Conservation (phyloP, 768 basidiomycete species). For the Termitomyces sp. region DNA sequence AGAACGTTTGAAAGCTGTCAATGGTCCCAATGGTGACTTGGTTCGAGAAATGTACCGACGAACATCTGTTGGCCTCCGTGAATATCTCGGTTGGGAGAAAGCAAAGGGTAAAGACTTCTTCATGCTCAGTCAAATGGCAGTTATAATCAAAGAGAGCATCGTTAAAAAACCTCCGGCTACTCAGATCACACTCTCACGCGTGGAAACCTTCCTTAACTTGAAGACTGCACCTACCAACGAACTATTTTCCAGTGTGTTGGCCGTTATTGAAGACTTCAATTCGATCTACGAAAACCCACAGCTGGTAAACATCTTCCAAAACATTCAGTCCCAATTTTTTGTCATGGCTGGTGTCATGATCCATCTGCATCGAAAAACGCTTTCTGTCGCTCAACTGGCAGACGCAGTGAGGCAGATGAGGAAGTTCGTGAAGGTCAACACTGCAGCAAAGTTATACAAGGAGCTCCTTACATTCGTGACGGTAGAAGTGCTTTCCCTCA, state of each 20-base stretch:
- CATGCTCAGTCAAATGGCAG: slow-evolving; percentile 31
- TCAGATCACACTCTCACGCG: slow-evolving; percentile 15
- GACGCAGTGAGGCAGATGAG: slow-evolving; percentile 33
- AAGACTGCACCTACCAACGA: not conserved
- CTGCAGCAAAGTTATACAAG: slow-evolving; percentile 6
- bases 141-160: slow-evolving; percentile 14
- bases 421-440: not conserved
- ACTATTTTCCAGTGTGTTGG: not conserved
- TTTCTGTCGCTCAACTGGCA: slow-evolving; percentile 35
- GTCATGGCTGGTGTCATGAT: slow-evolving; percentile 39
- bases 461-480: slow-evolving; percentile 6
- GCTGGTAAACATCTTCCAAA: slow-evolving; percentile 8
- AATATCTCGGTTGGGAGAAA: slow-evolving; percentile 34
- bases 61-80: slow-evolving; percentile 28
- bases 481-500: not conserved
- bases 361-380: slow-evolving; percentile 21
- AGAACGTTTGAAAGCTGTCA: slow-evolving; percentile 48
- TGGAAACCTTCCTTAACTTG: slow-evolving; percentile 19
- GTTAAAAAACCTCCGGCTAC: slow-evolving; percentile 4
- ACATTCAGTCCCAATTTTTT: slow-evolving; percentile 37
- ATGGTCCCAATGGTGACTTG: slow-evolving; percentile 36
- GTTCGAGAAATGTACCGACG: slow-evolving; percentile 33
- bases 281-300: slow-evolving; percentile 1
- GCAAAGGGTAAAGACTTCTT: slow-evolving; percentile 43
- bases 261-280: slow-evolving; percentile 14